phyloP scores from a whole-genome alignment of 768 basidiomycete genomes.

The Tricholoma sp. region DNA sequence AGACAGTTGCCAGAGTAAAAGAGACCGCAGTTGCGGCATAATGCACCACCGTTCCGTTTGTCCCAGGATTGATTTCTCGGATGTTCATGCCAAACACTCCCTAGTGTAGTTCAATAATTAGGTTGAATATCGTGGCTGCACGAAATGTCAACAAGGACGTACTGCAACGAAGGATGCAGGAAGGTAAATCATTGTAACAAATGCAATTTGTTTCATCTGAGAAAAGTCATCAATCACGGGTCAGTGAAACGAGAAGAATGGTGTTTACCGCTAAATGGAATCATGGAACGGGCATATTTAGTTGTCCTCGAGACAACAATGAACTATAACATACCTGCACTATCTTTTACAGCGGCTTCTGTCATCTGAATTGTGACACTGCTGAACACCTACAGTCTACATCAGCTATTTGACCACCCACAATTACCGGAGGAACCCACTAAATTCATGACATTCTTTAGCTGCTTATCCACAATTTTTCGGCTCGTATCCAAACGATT shows the following conservation, averaged over 20 bases:
- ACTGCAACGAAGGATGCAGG: conserved; percentile 52
- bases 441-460: conserved; percentile 50
- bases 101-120: conserved; percentile 20
- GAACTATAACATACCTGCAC: conserved; percentile 31
- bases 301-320: not conserved
- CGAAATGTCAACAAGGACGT: conserved; percentile 7
- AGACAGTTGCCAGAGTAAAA: conserved; percentile 47
- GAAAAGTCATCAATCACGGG: not conserved
- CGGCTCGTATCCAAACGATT: conserved; percentile 36
- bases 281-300: not conserved
- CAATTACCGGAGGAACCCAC: conserved; percentile 21
- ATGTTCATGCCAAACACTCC: conserved; percentile 61
- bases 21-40: conserved; percentile 40
- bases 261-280: conserved; percentile 17
- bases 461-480: conserved; percentile 40
- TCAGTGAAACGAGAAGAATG: not conserved
- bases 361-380: conserved; percentile 56
- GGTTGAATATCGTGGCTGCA: not conserved
- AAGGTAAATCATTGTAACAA: conserved; percentile 58
- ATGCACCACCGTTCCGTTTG: conserved; percentile 32
- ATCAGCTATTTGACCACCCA: not conserved
- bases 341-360: conserved; percentile 44
- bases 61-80: conserved; percentile 27
- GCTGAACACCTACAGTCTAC: conserved; percentile 47
- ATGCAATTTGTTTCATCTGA: conserved; percentile 55